Conservation (phyloP, 2,329 filamentous ascomycete species). For the Colletotrichum liaoningense region DNA sequence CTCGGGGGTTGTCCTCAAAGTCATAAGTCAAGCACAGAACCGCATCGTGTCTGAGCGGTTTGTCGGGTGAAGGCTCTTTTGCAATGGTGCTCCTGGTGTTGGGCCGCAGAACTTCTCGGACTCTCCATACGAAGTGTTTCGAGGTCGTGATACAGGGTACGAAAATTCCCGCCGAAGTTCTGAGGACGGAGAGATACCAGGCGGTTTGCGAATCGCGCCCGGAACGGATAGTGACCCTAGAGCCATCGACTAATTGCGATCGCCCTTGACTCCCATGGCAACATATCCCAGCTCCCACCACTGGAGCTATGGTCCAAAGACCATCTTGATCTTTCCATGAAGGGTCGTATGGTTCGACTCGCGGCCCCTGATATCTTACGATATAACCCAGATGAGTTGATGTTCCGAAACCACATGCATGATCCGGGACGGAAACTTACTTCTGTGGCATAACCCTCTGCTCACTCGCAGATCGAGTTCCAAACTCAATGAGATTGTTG, state of each 20-base stretch:
- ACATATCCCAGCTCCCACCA: neutral
- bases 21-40: slow-evolving; percentile 15
- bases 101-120: neutral
- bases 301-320: slow-evolving; percentile 16
- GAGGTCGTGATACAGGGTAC: slow-evolving; percentile 21
- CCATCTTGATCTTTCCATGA: neutral
- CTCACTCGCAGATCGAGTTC: neutral
- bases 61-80: neutral
- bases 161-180: slow-evolving; percentile 17
- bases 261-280: neutral
- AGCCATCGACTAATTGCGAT: slow-evolving; percentile 6
- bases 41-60: neutral
- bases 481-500: neutral
- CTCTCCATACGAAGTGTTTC: slow-evolving; percentile 1
- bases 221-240: neutral
- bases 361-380: neutral
- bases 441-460: neutral
- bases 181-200: slow-evolving; percentile 9
- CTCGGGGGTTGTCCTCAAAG: neutral
- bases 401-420: neutral
- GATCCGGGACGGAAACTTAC: neutral
- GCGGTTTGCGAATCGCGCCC: neutral
- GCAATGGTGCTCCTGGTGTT: neutral
- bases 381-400: rapidly evolving
- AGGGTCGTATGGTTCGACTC: neutral